These are phyloP conservation scores for Hypoxylon rubiginosum DNA, from an alignment of 2,329 filamentous ascomycete genomes.

Conservation along the genomic window DNA sequence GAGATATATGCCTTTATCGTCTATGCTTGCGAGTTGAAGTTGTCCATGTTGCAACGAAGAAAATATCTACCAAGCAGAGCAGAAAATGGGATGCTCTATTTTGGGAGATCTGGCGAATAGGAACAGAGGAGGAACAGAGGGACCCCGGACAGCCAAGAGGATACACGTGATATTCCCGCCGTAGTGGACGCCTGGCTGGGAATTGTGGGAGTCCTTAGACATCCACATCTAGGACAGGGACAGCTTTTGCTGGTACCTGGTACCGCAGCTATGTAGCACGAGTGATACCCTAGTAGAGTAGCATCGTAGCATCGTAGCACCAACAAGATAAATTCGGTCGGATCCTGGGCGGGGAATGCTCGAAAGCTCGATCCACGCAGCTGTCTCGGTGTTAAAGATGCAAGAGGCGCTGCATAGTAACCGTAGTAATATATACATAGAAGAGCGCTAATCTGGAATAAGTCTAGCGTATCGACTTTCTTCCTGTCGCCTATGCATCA, in stretches of 20 bases:
- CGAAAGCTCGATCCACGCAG: background rate
- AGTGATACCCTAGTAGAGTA: background rate
- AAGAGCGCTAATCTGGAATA: conserved; percentile 10
- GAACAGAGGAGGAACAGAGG: conserved; percentile 5
- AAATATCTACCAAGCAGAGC: conserved; percentile 21
- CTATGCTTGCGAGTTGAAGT: background rate
- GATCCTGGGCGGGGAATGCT: conserved; percentile 13
- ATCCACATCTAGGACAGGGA: background rate
- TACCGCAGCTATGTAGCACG: conserved; percentile 1
- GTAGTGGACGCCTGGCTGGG: conserved; percentile 22
- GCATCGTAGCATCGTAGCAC: conserved; percentile 3
- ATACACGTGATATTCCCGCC: conserved; percentile 44
- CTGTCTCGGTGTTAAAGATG: conserved; percentile 16
- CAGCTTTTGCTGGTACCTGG: conserved; percentile 1
- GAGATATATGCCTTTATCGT: background rate
- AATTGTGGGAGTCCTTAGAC: background rate
- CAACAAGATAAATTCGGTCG: conserved; percentile 23
- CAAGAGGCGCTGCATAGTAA: background rate
- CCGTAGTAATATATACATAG: background rate
- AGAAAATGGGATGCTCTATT: conserved; percentile 22
- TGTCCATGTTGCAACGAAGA: conserved; percentile 25
- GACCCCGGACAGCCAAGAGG: conserved; percentile 31
- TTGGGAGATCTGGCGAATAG: conserved; percentile 30
- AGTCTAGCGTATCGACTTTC: conserved; percentile 15
- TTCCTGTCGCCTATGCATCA: conserved; percentile 21